phyloP scores from a whole-genome alignment of 306 rosid species.

The Carpinus viminea region DNA sequence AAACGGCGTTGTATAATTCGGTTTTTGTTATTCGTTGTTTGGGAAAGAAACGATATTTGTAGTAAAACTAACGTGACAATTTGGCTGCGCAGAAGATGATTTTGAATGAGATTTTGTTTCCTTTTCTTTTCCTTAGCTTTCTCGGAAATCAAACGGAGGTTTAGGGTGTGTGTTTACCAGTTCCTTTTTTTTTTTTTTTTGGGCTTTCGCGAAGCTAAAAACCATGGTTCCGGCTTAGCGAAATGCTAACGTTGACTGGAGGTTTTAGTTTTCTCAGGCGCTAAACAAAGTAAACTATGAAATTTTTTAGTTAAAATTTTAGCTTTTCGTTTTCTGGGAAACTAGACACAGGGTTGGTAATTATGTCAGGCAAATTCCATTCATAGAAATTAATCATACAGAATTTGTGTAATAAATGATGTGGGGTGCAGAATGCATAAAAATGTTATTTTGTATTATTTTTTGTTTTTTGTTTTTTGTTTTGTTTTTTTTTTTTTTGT shows the following conservation, averaged over 20 bases:
- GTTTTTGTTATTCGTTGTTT: not conserved
- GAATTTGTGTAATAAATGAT: not conserved
- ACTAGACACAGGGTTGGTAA: not conserved
- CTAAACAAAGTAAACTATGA: not conserved
- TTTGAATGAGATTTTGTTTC: not conserved
- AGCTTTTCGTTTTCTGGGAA: not conserved
- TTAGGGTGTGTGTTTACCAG: constrained; percentile 9
- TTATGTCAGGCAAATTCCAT: not conserved
- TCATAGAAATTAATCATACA: not conserved
- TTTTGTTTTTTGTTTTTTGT: too few relatives aligned
- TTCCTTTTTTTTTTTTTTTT: not conserved
- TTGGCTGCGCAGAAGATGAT: not conserved
- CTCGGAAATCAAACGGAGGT: not conserved
- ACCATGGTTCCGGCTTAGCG: not conserved
- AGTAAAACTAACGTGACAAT: not conserved
- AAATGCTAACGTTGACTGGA: not conserved
- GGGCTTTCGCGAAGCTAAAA: too few relatives aligned
- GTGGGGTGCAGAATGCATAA: not conserved
- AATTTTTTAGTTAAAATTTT: not conserved
- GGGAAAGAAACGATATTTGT: not conserved
- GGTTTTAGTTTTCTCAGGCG: not conserved
- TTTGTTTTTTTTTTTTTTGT: too few relatives aligned
- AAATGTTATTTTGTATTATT: not conserved
- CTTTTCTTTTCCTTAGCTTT: not conserved
- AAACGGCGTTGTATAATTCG: not conserved